Conservation (phyloP, 2,329 filamentous ascomycete species). For the Pseudogymnoascus sp. region DNA sequence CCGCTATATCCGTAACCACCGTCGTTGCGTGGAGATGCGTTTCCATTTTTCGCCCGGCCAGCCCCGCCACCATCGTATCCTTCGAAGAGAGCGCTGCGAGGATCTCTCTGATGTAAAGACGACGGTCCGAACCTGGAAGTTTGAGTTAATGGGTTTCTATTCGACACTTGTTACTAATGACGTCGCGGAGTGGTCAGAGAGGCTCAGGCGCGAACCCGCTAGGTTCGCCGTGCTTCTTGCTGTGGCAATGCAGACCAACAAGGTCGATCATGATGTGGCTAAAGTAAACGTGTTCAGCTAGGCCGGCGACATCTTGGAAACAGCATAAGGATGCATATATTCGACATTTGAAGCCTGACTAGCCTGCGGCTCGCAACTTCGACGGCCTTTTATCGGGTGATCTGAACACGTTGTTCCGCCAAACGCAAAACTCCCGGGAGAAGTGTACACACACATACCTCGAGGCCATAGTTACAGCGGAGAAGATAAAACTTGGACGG, state of each 20-base stretch:
- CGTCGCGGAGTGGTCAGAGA: background rate
- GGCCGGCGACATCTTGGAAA: background rate
- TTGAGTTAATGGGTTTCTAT: background rate
- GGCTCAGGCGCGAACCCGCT: background rate
- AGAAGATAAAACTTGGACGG: constrained; percentile 7
- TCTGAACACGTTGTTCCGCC: background rate
- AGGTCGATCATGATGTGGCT: background rate
- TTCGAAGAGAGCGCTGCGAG: constrained; percentile 65
- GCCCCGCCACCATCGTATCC: constrained; percentile 52
- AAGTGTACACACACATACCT: background rate
- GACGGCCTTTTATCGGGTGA: background rate
- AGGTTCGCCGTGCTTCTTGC: background rate
- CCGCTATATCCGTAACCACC: constrained; percentile 45
- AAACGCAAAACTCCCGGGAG: background rate
- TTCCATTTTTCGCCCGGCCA: constrained; percentile 9
- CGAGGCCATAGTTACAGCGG: background rate
- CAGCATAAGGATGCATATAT: background rate
- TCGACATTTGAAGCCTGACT: background rate
- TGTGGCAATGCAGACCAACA: background rate
- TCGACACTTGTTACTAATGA: background rate
- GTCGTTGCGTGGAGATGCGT: constrained; percentile 13
- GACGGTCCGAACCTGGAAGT: constrained; percentile 54
- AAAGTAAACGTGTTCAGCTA: background rate
- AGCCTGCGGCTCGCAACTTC: background rate
- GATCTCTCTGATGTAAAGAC: constrained; percentile 64